Evolutionary conservation across 1,284 basidiomycete species (phyloP), one percentile per base, ranked within the genome.

Genomic region (Porodaedalea pini): DNA sequence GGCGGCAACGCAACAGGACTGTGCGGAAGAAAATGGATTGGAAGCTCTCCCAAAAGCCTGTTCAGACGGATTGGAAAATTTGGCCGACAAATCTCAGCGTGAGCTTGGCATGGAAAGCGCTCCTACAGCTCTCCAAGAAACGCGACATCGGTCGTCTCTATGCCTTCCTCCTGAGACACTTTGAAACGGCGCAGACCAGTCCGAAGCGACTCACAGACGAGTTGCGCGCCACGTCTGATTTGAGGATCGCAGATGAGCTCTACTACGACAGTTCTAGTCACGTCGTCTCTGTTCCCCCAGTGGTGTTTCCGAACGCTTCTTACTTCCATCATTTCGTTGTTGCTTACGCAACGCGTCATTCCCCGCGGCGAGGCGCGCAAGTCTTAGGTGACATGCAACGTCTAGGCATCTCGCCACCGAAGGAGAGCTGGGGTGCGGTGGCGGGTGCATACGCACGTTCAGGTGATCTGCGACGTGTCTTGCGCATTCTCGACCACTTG

Each of bases 381-480:
- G 59, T 57, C 21, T 5, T 61, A 21, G 32, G 11, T 2, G 59
- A 61, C 32, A 57, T 61, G 51, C 36, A 56, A 32, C 58, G 37
- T 11, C 48, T 55, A 3, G 51, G 40, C 8, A 11, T 61, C 1
- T 36, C 25, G 10, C 56, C 51, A 25, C 15, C 45, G 6, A 31
- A 36, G 45, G 59, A 57, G n/a, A 49, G 32, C 15, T 61, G 56
- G 51, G 47, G 45, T 10, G 51, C 50, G 3, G 13, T 57, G 6
- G 56, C 59, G 1, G 59, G 55, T 6, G 59, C 56, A 21, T 57
- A 54, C 27, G 59, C 59, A 8, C 59, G 59, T 21, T 57, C 59
- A n/a, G 59, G 59, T n/a, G 59, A 61, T 27, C 13, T 57, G 5
- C 19, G 40, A 27, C 48, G 54, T 2, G 50, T 48, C 17, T 25